These are phyloP conservation scores for Cornus florida DNA, from an alignment of 148 eudicot species.

Conservation along the genomic window DNA sequence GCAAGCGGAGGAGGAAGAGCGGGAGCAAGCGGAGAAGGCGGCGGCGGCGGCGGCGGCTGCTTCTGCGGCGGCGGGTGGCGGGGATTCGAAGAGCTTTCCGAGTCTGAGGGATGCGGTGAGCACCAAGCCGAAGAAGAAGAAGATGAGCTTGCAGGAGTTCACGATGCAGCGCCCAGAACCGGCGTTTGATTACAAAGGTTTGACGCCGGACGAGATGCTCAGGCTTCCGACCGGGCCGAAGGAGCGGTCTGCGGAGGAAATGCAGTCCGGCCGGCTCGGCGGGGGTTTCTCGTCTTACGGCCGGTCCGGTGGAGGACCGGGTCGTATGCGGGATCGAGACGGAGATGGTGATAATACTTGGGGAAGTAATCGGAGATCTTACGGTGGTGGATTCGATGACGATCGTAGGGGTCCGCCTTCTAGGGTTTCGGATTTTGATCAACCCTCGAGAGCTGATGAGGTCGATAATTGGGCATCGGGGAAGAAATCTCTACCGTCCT, in stretches of 20 bases:
- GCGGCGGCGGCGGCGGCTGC: conserved; percentile 28
- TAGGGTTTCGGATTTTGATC: conserved; percentile 30
- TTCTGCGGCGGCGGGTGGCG: background rate
- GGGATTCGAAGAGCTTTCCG: conserved; percentile 25
- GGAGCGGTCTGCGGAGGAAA: conserved; percentile 46
- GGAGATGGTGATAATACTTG: conserved; percentile 20
- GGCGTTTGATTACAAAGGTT: background rate
- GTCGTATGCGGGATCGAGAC: conserved; percentile 14
- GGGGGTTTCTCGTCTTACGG: conserved; percentile 58
- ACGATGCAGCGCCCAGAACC: conserved; percentile 9
- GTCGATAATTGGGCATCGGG: conserved; percentile 74
- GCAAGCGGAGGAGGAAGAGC: conserved; percentile 63
- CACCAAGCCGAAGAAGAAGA: conserved; percentile 1
- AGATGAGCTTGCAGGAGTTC: background rate
- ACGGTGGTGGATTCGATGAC: conserved; percentile 38
- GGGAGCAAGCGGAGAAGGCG: conserved; percentile 20
- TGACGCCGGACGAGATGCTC: conserved; percentile 56
- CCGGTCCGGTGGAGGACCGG: conserved; percentile 1
- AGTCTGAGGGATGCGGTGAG: conserved; percentile 40
- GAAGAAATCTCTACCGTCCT: conserved; percentile 37
- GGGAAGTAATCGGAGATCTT: conserved; percentile 27
- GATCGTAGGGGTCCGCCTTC: conserved; percentile 32
- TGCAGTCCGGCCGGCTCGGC: conserved; percentile 37
- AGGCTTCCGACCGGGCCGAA: conserved; percentile 67
- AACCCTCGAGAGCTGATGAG: conserved; percentile 77